Conservation (phyloP, 108 stramenopile species). For the Nitzschia inconspicua region DNA sequence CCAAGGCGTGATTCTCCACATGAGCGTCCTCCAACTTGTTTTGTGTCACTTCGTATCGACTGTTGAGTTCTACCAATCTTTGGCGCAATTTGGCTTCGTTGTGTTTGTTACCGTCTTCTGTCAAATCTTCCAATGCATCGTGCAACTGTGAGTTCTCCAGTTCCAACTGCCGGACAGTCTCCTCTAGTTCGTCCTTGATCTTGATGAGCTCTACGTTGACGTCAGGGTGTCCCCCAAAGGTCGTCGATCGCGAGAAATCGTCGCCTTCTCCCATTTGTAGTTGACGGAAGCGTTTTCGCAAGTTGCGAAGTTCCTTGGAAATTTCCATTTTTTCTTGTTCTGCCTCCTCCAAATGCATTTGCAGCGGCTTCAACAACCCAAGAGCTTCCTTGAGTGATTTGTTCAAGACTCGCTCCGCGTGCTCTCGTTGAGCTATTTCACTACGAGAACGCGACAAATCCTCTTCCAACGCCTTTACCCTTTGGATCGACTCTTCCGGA, state of each 20-base stretch:
- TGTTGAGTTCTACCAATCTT: constrained; percentile 47
- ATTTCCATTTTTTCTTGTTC: constrained; percentile 47
- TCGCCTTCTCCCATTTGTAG: constrained; percentile 23
- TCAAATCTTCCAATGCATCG: constrained; percentile 46
- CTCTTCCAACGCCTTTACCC: background rate
- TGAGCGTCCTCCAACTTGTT: constrained; percentile 38
- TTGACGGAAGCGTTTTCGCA: constrained; percentile 33
- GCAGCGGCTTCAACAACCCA: constrained; percentile 44
- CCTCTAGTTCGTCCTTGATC: constrained; percentile 29
- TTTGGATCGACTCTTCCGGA: background rate
- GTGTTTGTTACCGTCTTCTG: constrained; percentile 4
- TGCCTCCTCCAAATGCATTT: constrained; percentile 47
- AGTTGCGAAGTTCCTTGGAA: constrained; percentile 32
- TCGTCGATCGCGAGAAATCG: constrained; percentile 24
- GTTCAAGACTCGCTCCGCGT: constrained; percentile 37
- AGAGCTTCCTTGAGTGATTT: constrained; percentile 54
- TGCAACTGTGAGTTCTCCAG: constrained; percentile 50
- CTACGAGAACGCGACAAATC: constrained; percentile 16
- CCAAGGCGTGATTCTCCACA: constrained; percentile 44
- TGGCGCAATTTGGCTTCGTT: constrained; percentile 30
- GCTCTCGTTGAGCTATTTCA: constrained; percentile 28
- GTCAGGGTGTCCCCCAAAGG: constrained; percentile 4
- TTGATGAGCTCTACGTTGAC: constrained; percentile 16
- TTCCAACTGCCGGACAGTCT: constrained; percentile 42
- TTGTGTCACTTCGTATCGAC: constrained; percentile 49